A percentile compares a stretch with the other conserved stretches of the same genome.
Evolutionary conservation across 306 rosid genomes (phyloP).

Genomic region (Benincasa hispida): DNA sequence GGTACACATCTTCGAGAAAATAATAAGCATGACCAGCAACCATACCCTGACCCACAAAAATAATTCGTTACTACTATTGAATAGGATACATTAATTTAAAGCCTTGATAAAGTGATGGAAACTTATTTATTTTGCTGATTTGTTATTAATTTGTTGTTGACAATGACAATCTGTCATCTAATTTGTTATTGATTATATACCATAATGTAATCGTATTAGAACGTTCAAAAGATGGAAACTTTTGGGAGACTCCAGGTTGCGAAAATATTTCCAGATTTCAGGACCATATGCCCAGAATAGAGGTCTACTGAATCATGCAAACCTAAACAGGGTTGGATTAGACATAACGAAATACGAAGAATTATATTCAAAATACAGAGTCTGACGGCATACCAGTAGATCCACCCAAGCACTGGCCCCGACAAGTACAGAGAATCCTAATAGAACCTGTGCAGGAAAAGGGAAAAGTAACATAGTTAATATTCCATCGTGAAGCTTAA

Average conservation of each 20-base stretch:
- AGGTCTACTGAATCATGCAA: neutral
- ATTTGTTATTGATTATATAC: no score
- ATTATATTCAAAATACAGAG: neutral
- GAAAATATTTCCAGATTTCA: neutral
- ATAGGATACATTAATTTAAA: neutral
- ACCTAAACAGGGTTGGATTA: neutral
- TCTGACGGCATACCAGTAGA: constrained; percentile 47
- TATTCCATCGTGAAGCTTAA: neutral
- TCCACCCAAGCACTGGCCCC: constrained; percentile 99
- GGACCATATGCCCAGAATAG: neutral
- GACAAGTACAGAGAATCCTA: constrained; percentile 87
- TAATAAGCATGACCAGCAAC: constrained; percentile 95
- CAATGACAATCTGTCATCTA: no score
- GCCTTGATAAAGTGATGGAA: neutral
- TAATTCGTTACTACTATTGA: neutral
- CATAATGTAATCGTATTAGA: no score
- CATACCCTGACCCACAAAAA: constrained; percentile 57
- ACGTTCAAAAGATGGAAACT: no score
- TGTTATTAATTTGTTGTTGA: neutral
- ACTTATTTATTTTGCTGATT: neutral
- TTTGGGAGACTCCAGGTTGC: neutral
- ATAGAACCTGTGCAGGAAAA: constrained; percentile 47
- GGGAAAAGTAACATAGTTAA: neutral
- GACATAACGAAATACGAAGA: neutral
- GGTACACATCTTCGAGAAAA: constrained; percentile 91